phyloP scores from a whole-genome alignment of 371 early-diverging fungal species.

The Rhizopus arrhizus region DNA sequence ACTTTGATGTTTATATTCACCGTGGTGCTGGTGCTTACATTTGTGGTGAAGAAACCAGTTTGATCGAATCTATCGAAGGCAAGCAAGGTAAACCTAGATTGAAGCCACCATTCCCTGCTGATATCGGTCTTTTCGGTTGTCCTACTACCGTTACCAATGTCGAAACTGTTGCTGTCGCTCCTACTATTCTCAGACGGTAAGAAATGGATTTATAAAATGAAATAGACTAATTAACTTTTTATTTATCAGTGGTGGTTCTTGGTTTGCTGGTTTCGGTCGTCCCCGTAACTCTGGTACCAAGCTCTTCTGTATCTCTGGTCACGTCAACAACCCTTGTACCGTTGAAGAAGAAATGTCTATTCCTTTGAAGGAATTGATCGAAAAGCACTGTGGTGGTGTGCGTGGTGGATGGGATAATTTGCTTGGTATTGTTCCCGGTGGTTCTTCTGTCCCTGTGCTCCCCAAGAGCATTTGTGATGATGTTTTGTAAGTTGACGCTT shows the following conservation, averaged over 20 bases:
- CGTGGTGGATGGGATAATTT: slow-evolving; percentile 99
- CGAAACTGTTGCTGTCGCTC: slow-evolving; percentile 97
- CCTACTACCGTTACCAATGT: slow-evolving; percentile 98
- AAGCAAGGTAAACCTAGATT: slow-evolving; percentile 97
- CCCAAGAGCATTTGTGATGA: slow-evolving; percentile 87
- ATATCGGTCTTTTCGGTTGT: slow-evolving; percentile 97
- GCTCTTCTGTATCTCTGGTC: slow-evolving; percentile 96
- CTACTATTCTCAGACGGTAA: slow-evolving; percentile 88
- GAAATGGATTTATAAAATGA: background rate
- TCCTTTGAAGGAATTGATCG: slow-evolving; percentile 91
- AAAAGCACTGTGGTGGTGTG: slow-evolving; percentile 96
- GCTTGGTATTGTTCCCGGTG: slow-evolving; percentile 96
- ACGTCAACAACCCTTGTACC: slow-evolving; percentile 96
- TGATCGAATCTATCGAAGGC: slow-evolving; percentile 97
- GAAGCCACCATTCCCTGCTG: slow-evolving; percentile 99
- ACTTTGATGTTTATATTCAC: slow-evolving; percentile 96
- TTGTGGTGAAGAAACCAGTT: slow-evolving; percentile 97
- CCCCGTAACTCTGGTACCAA: slow-evolving; percentile 95
- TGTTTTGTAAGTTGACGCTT: slow-evolving; percentile 61
- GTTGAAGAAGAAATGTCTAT: slow-evolving; percentile 99
- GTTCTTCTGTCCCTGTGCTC: slow-evolving; percentile 93
- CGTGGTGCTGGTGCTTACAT: slow-evolving; percentile 98
- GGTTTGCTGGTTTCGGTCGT: slow-evolving; percentile 95
- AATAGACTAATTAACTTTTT: background rate
- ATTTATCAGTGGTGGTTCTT: slow-evolving; percentile 74